Conservation (phyloP, 176 grass and related monocot species). For the Themeda triandra region DNA sequence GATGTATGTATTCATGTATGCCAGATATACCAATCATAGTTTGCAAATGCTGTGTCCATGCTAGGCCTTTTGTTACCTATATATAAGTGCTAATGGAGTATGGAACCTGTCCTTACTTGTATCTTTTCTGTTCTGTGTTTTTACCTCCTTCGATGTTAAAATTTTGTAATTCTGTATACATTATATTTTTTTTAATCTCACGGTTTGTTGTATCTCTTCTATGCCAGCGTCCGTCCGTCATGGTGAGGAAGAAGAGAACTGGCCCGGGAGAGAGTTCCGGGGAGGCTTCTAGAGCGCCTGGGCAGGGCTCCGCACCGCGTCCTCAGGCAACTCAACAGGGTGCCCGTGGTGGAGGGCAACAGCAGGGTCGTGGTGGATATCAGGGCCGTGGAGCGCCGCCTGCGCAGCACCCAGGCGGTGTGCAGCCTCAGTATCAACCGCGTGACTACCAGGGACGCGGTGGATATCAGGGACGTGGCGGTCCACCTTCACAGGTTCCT, state of each 20-base stretch:
- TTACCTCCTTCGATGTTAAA: too few species aligned
- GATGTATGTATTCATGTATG: too few species aligned
- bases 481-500: not conserved
- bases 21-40: not conserved
- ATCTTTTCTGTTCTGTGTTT: too few species aligned
- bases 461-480: constrained; percentile 29
- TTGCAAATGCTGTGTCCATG: not conserved
- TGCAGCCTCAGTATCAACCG: constrained; percentile 40
- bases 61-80: too few species aligned
- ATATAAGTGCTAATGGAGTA: too few species aligned
- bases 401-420: constrained; percentile 32
- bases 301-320: constrained; percentile 35
- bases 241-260: constrained; percentile 90
- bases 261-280: constrained; percentile 53
- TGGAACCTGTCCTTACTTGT: too few species aligned
- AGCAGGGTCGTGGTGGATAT: constrained; percentile 46
- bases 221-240: constrained; percentile 33
- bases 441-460: constrained; percentile 54
- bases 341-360: constrained; percentile 43
- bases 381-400: constrained; percentile 9
- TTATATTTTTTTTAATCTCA: too few species aligned
- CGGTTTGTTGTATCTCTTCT: not conserved
- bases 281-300: constrained; percentile 30
- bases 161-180: not conserved
- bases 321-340: constrained; percentile 50